Percentiles rank a stretch among this genome's conserved stretches.
phyloP scores from a whole-genome alignment of 306 rosid species.

The Biancaea sappan region DNA sequence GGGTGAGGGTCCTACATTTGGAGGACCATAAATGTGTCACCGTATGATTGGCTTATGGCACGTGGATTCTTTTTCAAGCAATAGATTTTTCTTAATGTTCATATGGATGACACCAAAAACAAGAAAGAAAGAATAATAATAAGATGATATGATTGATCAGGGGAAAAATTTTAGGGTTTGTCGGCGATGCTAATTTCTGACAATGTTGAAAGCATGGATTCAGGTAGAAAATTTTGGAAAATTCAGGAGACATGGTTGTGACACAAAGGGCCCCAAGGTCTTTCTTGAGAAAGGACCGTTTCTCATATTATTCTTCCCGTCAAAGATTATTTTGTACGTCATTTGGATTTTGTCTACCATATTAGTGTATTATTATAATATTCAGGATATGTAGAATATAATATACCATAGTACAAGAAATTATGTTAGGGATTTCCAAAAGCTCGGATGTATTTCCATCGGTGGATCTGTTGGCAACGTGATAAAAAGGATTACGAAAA shows the following conservation, averaged over 20 bases:
- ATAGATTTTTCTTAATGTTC: slow-evolving; percentile 13
- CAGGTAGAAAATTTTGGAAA: slow-evolving; percentile 34
- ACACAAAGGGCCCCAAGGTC: slow-evolving; percentile 41
- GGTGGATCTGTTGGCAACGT: slow-evolving; percentile 45
- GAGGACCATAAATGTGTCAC: slow-evolving; percentile 16
- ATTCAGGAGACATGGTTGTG: slow-evolving; percentile 44
- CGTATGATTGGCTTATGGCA: slow-evolving; percentile 35
- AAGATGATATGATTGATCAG: slow-evolving; percentile 38
- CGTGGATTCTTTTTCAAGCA: slow-evolving; percentile 40
- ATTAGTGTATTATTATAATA: background rate
- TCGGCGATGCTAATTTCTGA: slow-evolving; percentile 39
- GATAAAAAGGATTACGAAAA: slow-evolving; percentile 14
- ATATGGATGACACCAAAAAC: slow-evolving; percentile 17
- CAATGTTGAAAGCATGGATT: slow-evolving; percentile 39
- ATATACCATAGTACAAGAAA: background rate
- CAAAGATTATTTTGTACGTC: slow-evolving; percentile 2
- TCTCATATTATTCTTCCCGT: background rate
- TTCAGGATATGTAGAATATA: too few species aligned
- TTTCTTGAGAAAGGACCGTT: background rate
- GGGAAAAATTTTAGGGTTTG: slow-evolving; percentile 34
- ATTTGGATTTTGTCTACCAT: slow-evolving; percentile 12
- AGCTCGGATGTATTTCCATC: background rate
- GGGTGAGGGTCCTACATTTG: slow-evolving; percentile 12
- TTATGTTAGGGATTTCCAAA: slow-evolving; percentile 16
- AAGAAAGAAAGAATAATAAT: background rate